A percentile compares a stretch with the other conserved stretches of the same genome.
phyloP scores from a whole-genome alignment of 2,329 filamentous ascomycete species.

The Trichoderma guizhouense region DNA sequence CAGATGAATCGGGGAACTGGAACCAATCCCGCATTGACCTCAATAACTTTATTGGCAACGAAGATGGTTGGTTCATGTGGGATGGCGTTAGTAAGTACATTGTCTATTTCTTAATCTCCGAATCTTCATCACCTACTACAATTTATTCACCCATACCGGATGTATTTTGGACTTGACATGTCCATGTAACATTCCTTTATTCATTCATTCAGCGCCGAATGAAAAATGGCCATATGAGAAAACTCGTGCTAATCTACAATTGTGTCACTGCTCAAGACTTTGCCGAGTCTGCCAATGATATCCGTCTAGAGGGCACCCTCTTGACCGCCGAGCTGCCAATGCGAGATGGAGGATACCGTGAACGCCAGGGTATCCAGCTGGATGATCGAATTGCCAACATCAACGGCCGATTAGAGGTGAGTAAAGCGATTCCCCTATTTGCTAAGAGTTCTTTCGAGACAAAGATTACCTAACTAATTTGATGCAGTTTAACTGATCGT shows the following conservation, averaged over 20 bases:
- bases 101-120: background rate
- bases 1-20: background rate
- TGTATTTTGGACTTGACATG: background rate
- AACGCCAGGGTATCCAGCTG: slow-evolving; percentile 19
- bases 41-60: slow-evolving; percentile 19
- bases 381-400: slow-evolving; percentile 19
- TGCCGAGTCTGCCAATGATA: background rate
- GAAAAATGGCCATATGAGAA: background rate
- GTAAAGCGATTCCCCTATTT: background rate
- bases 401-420: slow-evolving; percentile 18
- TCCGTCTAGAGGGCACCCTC: background rate
- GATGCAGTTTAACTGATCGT: background rate
- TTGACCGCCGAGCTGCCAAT: slow-evolving; percentile 11
- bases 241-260: background rate
- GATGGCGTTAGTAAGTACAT: slow-evolving; percentile 19
- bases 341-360: slow-evolving; percentile 3
- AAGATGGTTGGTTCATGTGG: slow-evolving; percentile 21
- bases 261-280: slow-evolving; percentile 1
- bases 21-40: slow-evolving; percentile 12
- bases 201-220: background rate
- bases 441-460: background rate
- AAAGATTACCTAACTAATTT: background rate
- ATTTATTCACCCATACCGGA: background rate
- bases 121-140: background rate
- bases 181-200: background rate